Percentiles rank a stretch among this genome's conserved stretches.
These are phyloP conservation scores for Vaccinium vitisidaea DNA, from an alignment of 148 eudicot genomes.

Conservation along the genomic window DNA sequence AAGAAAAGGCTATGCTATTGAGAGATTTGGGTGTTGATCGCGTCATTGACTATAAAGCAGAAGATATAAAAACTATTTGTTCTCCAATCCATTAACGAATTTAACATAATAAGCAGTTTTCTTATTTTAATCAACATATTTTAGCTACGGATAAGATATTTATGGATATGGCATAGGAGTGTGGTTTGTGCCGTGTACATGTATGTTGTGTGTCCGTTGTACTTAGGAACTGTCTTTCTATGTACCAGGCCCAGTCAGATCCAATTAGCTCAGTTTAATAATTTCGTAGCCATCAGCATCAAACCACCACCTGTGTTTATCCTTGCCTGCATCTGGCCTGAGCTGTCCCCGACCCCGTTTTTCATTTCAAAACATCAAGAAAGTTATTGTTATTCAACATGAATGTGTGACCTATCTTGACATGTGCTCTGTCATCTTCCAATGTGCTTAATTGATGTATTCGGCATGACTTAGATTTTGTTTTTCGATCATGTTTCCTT, in stretches of 20 bases:
- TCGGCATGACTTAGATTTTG: neutral
- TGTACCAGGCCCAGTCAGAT: neutral
- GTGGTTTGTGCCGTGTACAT: slow-evolving; percentile 1
- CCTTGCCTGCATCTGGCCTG: neutral
- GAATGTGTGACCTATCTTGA: neutral
- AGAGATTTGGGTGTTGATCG: slow-evolving; percentile 85
- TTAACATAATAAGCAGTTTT: neutral
- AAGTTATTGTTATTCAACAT: neutral
- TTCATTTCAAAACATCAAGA: neutral
- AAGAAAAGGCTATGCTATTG: slow-evolving; percentile 75
- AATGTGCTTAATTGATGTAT: neutral
- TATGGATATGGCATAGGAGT: neutral
- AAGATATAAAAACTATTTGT: slow-evolving; percentile 71
- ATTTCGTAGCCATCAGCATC: neutral
- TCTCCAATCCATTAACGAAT: neutral
- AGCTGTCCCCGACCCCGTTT: neutral
- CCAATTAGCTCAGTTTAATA: neutral
- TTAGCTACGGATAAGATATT: neutral
- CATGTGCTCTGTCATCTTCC: neutral
- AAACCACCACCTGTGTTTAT: neutral
- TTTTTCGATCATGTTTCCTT: neutral
- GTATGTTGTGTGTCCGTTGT: neutral
- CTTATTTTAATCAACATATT: neutral
- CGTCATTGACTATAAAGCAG: slow-evolving; percentile 80
- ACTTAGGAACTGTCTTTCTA: too few relatives aligned